Evolutionary conservation across 768 basidiomycete genomes (phyloP), one percentile per base, ranked within the genome.

Genomic region (Tulasnella calospora): DNA sequence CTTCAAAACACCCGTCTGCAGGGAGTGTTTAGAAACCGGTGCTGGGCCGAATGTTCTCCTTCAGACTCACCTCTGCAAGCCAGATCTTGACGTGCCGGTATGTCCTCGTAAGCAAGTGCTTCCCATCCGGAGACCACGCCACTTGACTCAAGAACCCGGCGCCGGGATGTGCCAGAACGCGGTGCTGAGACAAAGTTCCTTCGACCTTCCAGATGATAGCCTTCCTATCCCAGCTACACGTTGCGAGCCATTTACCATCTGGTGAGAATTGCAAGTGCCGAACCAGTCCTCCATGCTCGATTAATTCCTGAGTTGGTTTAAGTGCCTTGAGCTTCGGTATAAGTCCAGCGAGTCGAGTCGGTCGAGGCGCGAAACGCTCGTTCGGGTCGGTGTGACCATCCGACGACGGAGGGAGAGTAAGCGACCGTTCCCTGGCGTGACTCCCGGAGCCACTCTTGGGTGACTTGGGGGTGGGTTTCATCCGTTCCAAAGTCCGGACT

Each of bases 251-350:
- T 82, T 87, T 89, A 27, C 92, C 92, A 83, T 92, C 89, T 0
- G 92, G 92, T 0, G 91, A 92, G 84, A 93, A 94, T 82, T 92
- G 90, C 81, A 94, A 82, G 83, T 92, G 90, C 75, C 90, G 83
- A 23, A 94, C 92, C 38, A 92, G 87, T 9, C 90, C 92, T 74
- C 86, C 84, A 83, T 93, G 92, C 67, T 70, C 79, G 89, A 89
- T 13, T 87, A 87, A 30, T 92, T 83, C 79, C 90, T 92, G 88
- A 0, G 89, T 89, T 12, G 88, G 83, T 76, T 87, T 86, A 80
- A 93, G 82, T 67, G 85, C 85, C 78, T 85, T 86, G 76, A 94
- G 83, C 80, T 88, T 89, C 21, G 90, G 89, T n/a, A 87, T 85
- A 69, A 92, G 83, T 9, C 83, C 83, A 33, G 88, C 85, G 6